A percentile compares a stretch with the other conserved stretches of the same genome.
Conservation (phyloP, 2,329 filamentous ascomycete genomes). For the Fusarium humuli region DNA sequence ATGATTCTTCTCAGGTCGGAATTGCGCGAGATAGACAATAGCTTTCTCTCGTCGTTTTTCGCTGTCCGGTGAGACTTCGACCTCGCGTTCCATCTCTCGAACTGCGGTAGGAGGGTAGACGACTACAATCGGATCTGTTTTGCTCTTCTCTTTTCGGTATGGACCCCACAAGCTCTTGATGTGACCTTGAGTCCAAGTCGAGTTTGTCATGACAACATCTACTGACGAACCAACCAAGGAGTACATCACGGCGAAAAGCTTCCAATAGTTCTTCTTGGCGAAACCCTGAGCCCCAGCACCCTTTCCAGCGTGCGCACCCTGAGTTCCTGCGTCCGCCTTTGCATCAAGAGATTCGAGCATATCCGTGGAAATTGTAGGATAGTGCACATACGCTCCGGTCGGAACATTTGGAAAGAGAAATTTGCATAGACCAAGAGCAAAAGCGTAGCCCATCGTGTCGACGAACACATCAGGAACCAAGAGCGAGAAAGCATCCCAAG, state of each 20-base stretch:
- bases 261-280: slow-evolving; percentile 87
- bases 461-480: slow-evolving; percentile 93
- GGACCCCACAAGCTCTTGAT: slow-evolving; percentile 83
- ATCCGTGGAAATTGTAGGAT: slow-evolving; percentile 97
- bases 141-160: slow-evolving; percentile 59
- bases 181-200: slow-evolving; percentile 90
- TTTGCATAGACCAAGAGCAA: slow-evolving; percentile 84
- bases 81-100: slow-evolving; percentile 79
- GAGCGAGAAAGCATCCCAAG: slow-evolving; percentile 92
- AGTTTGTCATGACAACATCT: slow-evolving; percentile 98
- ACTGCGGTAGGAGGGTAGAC: slow-evolving; percentile 96
- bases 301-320: slow-evolving; percentile 85
- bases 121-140: slow-evolving; percentile 71
- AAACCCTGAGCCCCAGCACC: slow-evolving; percentile 77
- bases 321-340: slow-evolving; percentile 64
- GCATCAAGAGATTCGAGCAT: slow-evolving; percentile 90
- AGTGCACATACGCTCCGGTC: slow-evolving; percentile 95
- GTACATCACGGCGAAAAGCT: slow-evolving; percentile 84
- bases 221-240: slow-evolving; percentile 83
- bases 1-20: slow-evolving; percentile 98
- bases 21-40: slow-evolving; percentile 95
- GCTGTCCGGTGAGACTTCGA: slow-evolving; percentile 76
- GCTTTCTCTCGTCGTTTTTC: slow-evolving; percentile 77
- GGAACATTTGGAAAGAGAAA: slow-evolving; percentile 83
- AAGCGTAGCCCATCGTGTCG: slow-evolving; percentile 98